Conservation (phyloP, 768 basidiomycete species). For the Rhodotorula diobovata region DNA sequence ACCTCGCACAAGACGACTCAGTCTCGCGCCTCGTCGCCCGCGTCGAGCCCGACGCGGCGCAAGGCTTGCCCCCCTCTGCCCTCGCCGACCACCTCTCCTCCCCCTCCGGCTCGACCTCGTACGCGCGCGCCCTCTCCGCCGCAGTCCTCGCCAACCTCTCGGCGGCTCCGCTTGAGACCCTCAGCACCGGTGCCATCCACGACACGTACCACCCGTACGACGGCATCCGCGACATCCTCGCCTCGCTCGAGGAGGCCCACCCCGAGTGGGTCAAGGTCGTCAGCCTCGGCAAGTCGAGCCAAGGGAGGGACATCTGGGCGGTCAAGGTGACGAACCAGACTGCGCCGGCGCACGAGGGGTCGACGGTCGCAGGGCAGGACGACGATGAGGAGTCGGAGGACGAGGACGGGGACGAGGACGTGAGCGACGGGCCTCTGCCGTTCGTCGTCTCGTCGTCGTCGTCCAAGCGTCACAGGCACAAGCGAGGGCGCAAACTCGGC, state of each 20-base stretch:
- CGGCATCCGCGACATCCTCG: conserved; percentile 57
- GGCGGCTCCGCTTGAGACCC: not conserved
- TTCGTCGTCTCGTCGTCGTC: not conserved
- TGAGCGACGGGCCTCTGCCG: not conserved
- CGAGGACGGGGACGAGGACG: conserved; percentile 31
- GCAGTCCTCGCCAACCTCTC: conserved; percentile 10
- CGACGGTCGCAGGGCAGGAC: conserved; percentile 14
- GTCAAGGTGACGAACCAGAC: conserved; percentile 51
- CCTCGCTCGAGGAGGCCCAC: conserved; percentile 52
- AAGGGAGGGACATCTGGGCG: conserved; percentile 60
- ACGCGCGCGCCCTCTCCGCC: not conserved
- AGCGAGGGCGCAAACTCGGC: conserved; percentile 51
- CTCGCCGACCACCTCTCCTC: not conserved
- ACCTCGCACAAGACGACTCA: not conserved
- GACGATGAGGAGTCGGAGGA: conserved; percentile 35
- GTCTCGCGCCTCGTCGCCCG: not conserved
- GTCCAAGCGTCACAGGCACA: conserved; percentile 24
- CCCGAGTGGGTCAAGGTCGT: conserved; percentile 55
- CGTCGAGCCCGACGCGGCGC: not conserved
- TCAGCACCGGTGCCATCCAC: conserved; percentile 45
- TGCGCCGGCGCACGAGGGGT: no score
- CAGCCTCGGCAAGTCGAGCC: conserved; percentile 57
- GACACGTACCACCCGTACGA: conserved; percentile 57
- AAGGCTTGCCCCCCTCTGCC: not conserved
- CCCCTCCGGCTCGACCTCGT: not conserved